Evolutionary conservation across 1,284 basidiomycete species (phyloP), one percentile per base, ranked within the genome.

Genomic region (Microstroma glucosiphilum): DNA sequence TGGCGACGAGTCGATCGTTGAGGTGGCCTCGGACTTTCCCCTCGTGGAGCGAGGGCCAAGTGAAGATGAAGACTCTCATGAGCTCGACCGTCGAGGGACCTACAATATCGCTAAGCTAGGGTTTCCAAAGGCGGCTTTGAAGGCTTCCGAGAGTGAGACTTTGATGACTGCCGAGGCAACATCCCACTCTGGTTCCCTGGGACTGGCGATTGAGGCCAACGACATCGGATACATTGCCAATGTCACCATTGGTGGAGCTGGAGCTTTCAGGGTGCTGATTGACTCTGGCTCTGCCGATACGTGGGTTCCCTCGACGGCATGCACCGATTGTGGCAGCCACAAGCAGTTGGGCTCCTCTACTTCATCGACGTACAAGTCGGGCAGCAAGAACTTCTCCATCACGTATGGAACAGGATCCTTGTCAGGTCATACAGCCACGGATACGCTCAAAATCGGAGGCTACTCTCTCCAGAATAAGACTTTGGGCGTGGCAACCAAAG

Each of bases 201-300:
- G 87, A 2, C 83, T 92, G 55, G 83, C 85, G 69, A 90, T 90
- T 61, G 86, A 90, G 84, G 76, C 71, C 26, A 82, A 83, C 65
- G 84, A 85, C 72, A 81, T 84, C 41, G 84, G 84, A 42, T 86
- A 91, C 79, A 82, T 91, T 57, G 87, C 88, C 7, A 86, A 84
- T 26, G 79, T 92, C 40, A 84, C 88, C 77, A 85, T 92, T 67
- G 90, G 90, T 43, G 89, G 87, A 2, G 88, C 88, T n/a, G 84
- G 88, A 1, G 82, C 80, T 70, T 92, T 89, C 80, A 82, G 83
- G 40, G 80, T 93, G 72, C 83, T 92, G 57, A 69, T 78, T 60
- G 91, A 93, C 80, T 89, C 88, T 26, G 91, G 91, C 40, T 90
- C 87, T 8, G 87, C 89, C 15, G 91, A 93, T 78, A 83, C 90